Percentiles rank a stretch among this genome's conserved stretches.
phyloP scores from a whole-genome alignment of 345 rosid genomes.

The Luvunga scandens region DNA sequence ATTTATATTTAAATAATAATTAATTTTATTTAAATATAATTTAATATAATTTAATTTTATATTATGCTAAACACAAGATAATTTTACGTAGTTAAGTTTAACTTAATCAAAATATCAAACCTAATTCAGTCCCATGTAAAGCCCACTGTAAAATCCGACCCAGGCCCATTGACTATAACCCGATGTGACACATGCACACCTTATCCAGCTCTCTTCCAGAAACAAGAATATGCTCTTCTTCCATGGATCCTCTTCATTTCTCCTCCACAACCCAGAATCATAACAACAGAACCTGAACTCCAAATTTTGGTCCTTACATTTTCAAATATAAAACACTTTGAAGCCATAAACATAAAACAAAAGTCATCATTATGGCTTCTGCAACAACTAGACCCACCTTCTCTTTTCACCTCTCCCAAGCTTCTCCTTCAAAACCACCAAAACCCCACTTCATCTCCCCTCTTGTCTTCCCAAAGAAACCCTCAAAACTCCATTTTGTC shows the following conservation, averaged over 20 bases:
- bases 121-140: no score
- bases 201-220: constrained; percentile 26
- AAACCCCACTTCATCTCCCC: constrained; percentile 6
- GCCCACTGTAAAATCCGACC: no score
- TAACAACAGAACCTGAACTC: neutral
- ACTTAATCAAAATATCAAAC: no score
- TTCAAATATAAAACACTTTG: neutral
- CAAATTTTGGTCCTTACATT: neutral
- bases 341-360: neutral
- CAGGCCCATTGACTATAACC: neutral
- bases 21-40: no score
- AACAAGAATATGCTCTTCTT: constrained; percentile 29
- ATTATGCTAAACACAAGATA: no score
- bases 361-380: constrained; percentile 52
- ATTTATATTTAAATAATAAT: no score
- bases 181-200: constrained; percentile 19
- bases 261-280: constrained; percentile 33
- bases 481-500: constrained; percentile 24
- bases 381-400: constrained; percentile 58
- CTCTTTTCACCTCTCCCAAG: constrained; percentile 51
- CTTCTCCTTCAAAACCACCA: constrained; percentile 18
- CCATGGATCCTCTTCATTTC: constrained; percentile 44
- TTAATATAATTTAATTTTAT: no score
- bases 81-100: no score
- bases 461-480: constrained; percentile 22